These are phyloP conservation scores for Fusarium graminum DNA, from an alignment of 2,329 filamentous ascomycete species.

Conservation along the genomic window DNA sequence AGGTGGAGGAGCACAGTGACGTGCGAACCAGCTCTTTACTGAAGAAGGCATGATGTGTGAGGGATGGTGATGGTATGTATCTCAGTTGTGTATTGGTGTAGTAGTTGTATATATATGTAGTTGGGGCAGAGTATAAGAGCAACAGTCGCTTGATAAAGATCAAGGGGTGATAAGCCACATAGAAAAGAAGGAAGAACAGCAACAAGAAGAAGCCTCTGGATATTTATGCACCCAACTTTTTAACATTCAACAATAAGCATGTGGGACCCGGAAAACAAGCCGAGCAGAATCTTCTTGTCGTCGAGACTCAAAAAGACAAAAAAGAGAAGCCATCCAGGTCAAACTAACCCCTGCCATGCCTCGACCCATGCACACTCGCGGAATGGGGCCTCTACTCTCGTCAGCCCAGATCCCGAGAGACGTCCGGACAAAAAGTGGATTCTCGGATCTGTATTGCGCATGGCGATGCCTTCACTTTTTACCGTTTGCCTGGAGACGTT, in stretches of 20 bases:
- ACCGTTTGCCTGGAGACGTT: constrained; percentile 29
- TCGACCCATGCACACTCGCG: constrained; percentile 10
- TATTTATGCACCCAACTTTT: constrained; percentile 44
- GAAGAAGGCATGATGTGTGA: constrained; percentile 50
- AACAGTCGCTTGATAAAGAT: constrained; percentile 12
- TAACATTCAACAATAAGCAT: constrained; percentile 20
- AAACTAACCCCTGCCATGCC: constrained; percentile 11
- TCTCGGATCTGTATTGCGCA: constrained; percentile 17
- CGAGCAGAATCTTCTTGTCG: constrained; percentile 11
- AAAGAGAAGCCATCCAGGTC: constrained; percentile 31
- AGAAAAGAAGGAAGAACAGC: constrained; percentile 18
- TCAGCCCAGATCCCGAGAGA: constrained; percentile 44
- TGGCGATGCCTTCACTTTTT: constrained; percentile 39
- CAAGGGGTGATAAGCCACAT: not conserved
- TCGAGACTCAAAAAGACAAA: constrained; percentile 1
- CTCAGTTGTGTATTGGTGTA: not conserved
- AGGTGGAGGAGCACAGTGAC: constrained; percentile 57
- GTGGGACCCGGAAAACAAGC: constrained; percentile 34
- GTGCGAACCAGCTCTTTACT: constrained; percentile 56
- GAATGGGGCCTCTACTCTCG: constrained; percentile 10
- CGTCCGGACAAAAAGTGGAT: constrained; percentile 44
- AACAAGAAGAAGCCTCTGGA: constrained; percentile 17
- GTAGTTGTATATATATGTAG: not conserved
- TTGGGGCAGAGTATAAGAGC: not conserved
- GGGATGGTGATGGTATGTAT: not conserved